Evolutionary conservation across 2,329 filamentous ascomycete species (phyloP).

Genomic region (Botrytis hyacinthi): DNA sequence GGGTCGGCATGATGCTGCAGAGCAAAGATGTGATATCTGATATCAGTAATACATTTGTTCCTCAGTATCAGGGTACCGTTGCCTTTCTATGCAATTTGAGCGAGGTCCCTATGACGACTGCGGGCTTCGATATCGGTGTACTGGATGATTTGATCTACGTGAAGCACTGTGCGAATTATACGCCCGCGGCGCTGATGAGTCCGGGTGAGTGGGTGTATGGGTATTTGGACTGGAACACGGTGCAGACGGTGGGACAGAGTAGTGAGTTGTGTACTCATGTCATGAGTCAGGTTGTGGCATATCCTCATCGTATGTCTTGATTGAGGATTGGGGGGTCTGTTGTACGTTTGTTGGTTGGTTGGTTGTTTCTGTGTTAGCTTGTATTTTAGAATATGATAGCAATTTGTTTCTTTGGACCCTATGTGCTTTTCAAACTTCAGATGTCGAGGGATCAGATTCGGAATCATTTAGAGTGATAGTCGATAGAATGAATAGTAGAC

Average conservation of each 20-base stretch:
- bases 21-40: too few species aligned
- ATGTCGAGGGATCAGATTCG: not conserved
- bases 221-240: not conserved
- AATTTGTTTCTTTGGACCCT: not conserved
- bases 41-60: not conserved
- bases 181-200: not conserved
- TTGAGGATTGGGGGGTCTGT: not conserved
- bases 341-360: not conserved
- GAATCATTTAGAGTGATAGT: not conserved
- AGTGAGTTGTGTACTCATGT: conserved; percentile 12
- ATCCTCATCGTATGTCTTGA: not conserved
- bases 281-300: not conserved
- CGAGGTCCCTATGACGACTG: not conserved
- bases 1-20: not conserved
- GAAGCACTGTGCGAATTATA: conserved; percentile 7
- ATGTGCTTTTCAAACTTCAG: not conserved
- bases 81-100: not conserved
- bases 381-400: not conserved
- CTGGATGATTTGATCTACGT: not conserved
- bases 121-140: not conserved
- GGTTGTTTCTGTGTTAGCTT: not conserved
- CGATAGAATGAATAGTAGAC: not conserved
- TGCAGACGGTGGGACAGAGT: not conserved
- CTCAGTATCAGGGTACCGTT: not conserved
- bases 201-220: conserved; percentile 4